These are phyloP conservation scores for Populus tremula DNA, from an alignment of 345 rosid genomes.

Conservation along the genomic window DNA sequence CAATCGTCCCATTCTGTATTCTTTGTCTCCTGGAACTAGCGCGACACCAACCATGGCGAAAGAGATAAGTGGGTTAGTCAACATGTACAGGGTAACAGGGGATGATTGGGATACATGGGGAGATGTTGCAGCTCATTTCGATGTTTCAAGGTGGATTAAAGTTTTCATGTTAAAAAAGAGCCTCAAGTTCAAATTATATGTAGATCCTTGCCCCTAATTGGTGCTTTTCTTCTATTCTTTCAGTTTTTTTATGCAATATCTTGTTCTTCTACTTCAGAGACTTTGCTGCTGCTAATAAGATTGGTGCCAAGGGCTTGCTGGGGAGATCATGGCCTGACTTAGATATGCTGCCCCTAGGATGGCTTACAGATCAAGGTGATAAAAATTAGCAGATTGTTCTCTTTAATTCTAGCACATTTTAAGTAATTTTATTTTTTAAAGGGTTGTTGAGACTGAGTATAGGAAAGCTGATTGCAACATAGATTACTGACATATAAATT, in stretches of 20 bases:
- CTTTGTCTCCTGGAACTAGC: conserved; percentile 87
- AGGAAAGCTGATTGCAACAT: not conserved
- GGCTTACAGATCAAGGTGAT: conserved; percentile 85
- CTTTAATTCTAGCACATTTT: not conserved
- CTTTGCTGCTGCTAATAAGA: conserved; percentile 57
- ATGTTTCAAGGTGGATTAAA: conserved; percentile 59
- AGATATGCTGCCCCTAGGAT: conserved; percentile 89
- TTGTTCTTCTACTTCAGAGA: conserved; percentile 48
- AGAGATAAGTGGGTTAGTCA: conserved; percentile 57
- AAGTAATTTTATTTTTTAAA: not conserved
- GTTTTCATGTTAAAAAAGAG: conserved; percentile 1
- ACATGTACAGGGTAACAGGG: conserved; percentile 85
- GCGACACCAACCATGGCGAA: conserved; percentile 78
- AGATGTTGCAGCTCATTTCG: conserved; percentile 76
- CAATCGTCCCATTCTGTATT: conserved; percentile 70
- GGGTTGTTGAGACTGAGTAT: conserved; percentile 1
- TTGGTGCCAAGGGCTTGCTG: conserved; percentile 55
- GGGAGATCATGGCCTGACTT: conserved; percentile 94
- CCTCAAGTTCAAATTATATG: conserved; percentile 7
- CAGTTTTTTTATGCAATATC: not conserved
- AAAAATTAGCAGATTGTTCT: conserved; percentile 2
- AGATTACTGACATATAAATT: not conserved
- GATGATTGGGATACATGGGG: conserved; percentile 97
- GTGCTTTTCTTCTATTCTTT: conserved; percentile 5
- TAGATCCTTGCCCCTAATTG: not conserved